phyloP scores from a whole-genome alignment of 164 flowering plant species.

The Vitis cinerea region DNA sequence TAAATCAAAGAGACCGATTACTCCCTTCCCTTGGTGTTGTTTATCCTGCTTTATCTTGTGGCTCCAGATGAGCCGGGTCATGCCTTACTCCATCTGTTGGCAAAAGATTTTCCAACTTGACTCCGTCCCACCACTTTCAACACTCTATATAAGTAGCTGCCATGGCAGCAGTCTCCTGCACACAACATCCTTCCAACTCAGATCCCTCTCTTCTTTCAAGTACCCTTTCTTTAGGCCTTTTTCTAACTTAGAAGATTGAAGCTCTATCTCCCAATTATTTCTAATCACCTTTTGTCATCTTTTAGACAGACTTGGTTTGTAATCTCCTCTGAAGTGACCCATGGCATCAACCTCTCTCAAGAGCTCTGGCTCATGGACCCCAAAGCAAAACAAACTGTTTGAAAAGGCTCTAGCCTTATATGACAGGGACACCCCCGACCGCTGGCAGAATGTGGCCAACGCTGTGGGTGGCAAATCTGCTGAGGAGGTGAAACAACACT shows the following conservation, averaged over 20 bases:
- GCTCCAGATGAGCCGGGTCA: slow-evolving; percentile 26
- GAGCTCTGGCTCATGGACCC: slow-evolving; percentile 32
- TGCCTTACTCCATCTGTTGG: slow-evolving; percentile 11
- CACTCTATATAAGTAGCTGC: slow-evolving; percentile 13
- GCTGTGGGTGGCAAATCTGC: slow-evolving; percentile 40
- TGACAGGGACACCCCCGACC: slow-evolving; percentile 46
- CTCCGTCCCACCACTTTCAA: slow-evolving; percentile 8
- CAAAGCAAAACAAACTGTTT: slow-evolving; percentile 39
- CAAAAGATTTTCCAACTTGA: slow-evolving; percentile 19
- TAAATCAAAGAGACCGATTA: slow-evolving; percentile 12
- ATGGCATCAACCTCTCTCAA: slow-evolving; percentile 37
- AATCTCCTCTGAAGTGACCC: neutral
- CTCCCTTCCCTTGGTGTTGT: neutral
- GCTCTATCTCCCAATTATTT: no score
- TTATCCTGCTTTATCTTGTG: slow-evolving; percentile 25
- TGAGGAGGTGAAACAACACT: slow-evolving; percentile 43
- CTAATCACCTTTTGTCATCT: no score
- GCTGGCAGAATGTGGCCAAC: slow-evolving; percentile 45
- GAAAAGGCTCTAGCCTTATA: slow-evolving; percentile 43
- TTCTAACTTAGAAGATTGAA: neutral
- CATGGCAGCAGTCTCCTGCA: neutral
- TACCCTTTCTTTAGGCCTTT: neutral
- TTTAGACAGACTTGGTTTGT: neutral
- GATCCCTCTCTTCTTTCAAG: neutral
- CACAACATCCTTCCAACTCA: slow-evolving; percentile 3